Conservation (phyloP, 768 basidiomycete genomes). For the Leccinum pellstonianum region DNA sequence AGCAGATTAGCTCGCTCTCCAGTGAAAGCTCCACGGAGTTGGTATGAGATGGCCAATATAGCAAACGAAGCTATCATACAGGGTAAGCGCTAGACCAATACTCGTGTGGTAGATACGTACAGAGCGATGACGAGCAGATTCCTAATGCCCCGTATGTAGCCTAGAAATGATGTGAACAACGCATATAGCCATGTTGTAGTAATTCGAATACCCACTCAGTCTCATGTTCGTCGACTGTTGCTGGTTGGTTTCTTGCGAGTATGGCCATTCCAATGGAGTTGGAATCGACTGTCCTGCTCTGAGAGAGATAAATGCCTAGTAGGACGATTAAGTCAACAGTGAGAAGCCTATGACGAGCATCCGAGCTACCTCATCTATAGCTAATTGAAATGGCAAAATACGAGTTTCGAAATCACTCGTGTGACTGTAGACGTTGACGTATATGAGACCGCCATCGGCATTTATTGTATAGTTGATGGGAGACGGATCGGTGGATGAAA, state of each 20-base stretch:
- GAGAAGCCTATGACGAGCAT: not conserved
- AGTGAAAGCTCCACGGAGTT: constrained; percentile 69
- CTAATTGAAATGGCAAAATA: constrained; percentile 74
- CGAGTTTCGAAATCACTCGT: constrained; percentile 66
- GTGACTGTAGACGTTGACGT: constrained; percentile 65
- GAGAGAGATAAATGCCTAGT: constrained; percentile 73
- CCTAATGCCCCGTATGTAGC: constrained; percentile 61
- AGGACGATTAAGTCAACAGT: not conserved
- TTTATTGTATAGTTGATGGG: constrained; percentile 68
- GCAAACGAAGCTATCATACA: constrained; percentile 52
- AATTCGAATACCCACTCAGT: constrained; percentile 43
- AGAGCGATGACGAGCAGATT: constrained; percentile 64
- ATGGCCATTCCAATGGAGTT: constrained; percentile 73
- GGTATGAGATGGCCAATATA: constrained; percentile 74
- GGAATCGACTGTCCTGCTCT: constrained; percentile 54
- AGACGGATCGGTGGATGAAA: constrained; percentile 27
- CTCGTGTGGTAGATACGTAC: constrained; percentile 36
- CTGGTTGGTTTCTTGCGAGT: constrained; percentile 57
- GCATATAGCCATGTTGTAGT: not conserved
- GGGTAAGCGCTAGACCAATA: not conserved
- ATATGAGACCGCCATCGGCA: constrained; percentile 61
- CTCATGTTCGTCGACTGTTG: constrained; percentile 53
- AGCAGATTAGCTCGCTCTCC: constrained; percentile 63
- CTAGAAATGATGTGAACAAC: constrained; percentile 56
- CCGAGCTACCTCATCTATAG: constrained; percentile 21